A percentile compares a stretch with the other conserved stretches of the same genome.
Evolutionary conservation across 768 basidiomycete species (phyloP).

Genomic region (Lactifluus pinguis): DNA sequence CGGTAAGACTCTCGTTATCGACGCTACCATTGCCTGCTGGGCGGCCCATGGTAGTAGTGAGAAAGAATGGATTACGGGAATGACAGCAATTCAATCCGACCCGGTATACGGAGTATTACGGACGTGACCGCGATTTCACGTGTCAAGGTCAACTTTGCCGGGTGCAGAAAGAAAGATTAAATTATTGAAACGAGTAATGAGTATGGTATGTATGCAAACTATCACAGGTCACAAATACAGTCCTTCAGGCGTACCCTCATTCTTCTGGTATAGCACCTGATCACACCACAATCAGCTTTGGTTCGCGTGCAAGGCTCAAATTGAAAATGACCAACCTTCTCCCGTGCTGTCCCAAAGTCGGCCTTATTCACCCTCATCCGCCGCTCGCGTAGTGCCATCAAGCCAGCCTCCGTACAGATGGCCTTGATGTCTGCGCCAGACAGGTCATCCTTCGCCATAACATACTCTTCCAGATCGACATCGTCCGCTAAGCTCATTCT

Average conservation of each 20-base stretch:
- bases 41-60: constrained; percentile 9
- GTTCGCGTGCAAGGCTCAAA: constrained; percentile 6
- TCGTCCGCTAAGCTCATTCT: constrained; percentile 86
- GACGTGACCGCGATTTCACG: background rate
- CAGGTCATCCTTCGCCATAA: constrained; percentile 91
- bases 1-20: constrained; percentile 38
- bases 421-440: constrained; percentile 99
- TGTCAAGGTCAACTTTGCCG: background rate
- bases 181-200: background rate
- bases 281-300: constrained; percentile 9
- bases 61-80: background rate
- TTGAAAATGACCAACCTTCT: constrained; percentile 56
- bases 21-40: background rate
- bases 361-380: constrained; percentile 90
- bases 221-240: constrained; percentile 77
- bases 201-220: constrained; percentile 4
- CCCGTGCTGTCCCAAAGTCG: constrained; percentile 84
- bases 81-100: background rate
- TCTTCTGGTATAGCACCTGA: constrained; percentile 89
- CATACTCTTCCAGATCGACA: constrained; percentile 92
- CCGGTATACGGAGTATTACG: background rate
- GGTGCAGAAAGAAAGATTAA: background rate
- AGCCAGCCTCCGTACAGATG: constrained; percentile 96
- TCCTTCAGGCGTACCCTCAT: constrained; percentile 91
- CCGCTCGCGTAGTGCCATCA: constrained; percentile 88